These are phyloP conservation scores for Euphrasia confusa DNA, from an alignment of 257 asterid species.

Conservation along the genomic window DNA sequence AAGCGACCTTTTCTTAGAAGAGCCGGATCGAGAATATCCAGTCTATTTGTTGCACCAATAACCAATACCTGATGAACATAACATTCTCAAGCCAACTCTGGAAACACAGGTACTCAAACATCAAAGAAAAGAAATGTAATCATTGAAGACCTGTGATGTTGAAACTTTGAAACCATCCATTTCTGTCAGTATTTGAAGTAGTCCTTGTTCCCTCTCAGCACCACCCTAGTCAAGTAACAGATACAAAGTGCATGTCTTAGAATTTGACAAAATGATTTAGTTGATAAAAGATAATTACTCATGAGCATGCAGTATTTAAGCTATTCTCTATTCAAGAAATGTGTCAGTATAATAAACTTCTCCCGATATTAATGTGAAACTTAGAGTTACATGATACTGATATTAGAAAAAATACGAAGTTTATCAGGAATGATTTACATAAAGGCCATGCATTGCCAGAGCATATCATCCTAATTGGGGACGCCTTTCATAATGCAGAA, in stretches of 20 bases:
- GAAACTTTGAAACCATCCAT: constrained; percentile 96
- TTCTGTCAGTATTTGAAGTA: constrained; percentile 95
- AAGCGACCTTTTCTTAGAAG: constrained; percentile 93
- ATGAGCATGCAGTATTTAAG: constrained; percentile 3
- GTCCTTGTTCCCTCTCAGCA: constrained; percentile 99
- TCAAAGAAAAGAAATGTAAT: constrained; percentile 21
- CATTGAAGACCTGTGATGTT: constrained; percentile 68
- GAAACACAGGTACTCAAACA: constrained; percentile 1
- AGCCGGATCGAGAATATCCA: constrained; percentile 99
- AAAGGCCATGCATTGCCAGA: constrained; percentile 15
- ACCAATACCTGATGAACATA: constrained; percentile 62
- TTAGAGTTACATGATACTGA: constrained; percentile 13
- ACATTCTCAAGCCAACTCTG: constrained; percentile 16
- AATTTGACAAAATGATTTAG: constrained; percentile 13
- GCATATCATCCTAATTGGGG: not conserved
- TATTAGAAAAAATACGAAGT: constrained; percentile 12
- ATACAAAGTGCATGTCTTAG: constrained; percentile 12
- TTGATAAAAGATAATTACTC: constrained; percentile 6
- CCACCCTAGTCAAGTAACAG: constrained; percentile 67
- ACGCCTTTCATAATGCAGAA: constrained; percentile 2
- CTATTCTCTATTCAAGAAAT: not conserved
- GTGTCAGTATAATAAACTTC: not conserved
- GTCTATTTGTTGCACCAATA: constrained; percentile 96
- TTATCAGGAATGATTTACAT: constrained; percentile 3
- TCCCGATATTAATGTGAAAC: not conserved